phyloP scores from a whole-genome alignment of 495 filamentous ascomycete genomes.

The Penicillium cinerascens region DNA sequence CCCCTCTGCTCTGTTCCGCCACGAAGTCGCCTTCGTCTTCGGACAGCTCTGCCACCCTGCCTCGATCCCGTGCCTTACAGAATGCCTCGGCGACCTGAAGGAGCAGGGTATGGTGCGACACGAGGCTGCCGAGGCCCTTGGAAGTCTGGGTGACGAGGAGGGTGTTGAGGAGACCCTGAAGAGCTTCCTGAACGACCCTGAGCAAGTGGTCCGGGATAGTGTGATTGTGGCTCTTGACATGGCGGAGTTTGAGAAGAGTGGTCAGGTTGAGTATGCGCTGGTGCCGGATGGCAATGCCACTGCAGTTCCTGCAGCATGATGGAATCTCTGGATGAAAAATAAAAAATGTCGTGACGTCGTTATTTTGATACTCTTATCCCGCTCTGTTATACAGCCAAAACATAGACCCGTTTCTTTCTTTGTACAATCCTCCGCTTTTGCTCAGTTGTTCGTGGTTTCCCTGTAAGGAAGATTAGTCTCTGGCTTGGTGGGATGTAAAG shows the following conservation, averaged over 20 bases:
- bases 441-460: constrained; percentile 43
- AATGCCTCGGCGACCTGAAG: constrained; percentile 68
- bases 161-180: constrained; percentile 84
- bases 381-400: constrained; percentile 28
- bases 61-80: constrained; percentile 85
- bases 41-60: constrained; percentile 93
- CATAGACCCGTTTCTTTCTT: constrained; percentile 22
- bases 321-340: constrained; percentile 13
- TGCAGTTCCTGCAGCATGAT: constrained; percentile 38
- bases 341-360: constrained; percentile 31
- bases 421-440: constrained; percentile 19
- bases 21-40: constrained; percentile 98
- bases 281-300: constrained; percentile 57
- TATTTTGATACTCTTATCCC: constrained; percentile 29
- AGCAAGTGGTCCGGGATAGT: constrained; percentile 91
- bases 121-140: constrained; percentile 96
- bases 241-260: constrained; percentile 93
- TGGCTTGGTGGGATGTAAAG: neutral
- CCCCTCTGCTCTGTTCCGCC: constrained; percentile 88
- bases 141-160: constrained; percentile 88
- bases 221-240: constrained; percentile 95
- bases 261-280: constrained; percentile 84
- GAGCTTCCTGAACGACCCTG: constrained; percentile 81
- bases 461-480: constrained; percentile 27
- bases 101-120: constrained; percentile 96